Conservation (phyloP, 441 rosid genomes). For the Erysimum cheiri region DNA sequence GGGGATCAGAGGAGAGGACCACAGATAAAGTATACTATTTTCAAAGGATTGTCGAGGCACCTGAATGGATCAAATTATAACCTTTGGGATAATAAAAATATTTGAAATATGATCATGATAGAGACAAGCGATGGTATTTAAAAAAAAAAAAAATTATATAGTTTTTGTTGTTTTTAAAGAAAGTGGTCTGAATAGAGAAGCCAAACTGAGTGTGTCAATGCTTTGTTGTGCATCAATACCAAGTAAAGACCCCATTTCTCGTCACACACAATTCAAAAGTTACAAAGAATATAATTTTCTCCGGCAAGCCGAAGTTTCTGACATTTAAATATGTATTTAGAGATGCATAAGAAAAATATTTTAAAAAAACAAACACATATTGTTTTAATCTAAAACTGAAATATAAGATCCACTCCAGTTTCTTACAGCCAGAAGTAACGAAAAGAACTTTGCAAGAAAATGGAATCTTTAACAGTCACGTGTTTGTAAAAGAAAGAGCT, state of each 20-base stretch:
- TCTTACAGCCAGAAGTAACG: constrained; percentile 19
- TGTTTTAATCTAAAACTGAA: constrained; percentile 18
- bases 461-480: constrained; percentile 35
- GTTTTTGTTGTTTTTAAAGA: neutral
- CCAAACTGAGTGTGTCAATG: constrained; percentile 41
- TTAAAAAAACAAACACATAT: neutral
- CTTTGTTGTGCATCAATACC: constrained; percentile 47
- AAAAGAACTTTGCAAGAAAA: constrained; percentile 27
- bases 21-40: neutral
- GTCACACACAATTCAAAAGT: constrained; percentile 37
- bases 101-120: constrained; percentile 38
- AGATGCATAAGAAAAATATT: constrained; percentile 11
- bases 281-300: constrained; percentile 35
- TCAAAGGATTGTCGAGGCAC: constrained; percentile 40
- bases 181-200: constrained; percentile 36
- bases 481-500: constrained; percentile 21
- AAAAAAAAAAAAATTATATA: neutral
- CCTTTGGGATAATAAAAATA: constrained; percentile 15
- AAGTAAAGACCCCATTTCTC: constrained; percentile 44
- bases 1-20: constrained; percentile 70
- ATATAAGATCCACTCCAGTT: constrained; percentile 22
- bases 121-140: constrained; percentile 31
- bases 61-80: constrained; percentile 38
- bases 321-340: constrained; percentile 37
- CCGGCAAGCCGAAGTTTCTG: constrained; percentile 55